phyloP scores from a whole-genome alignment of 495 filamentous ascomycete genomes.

The Zalerion maritima region DNA sequence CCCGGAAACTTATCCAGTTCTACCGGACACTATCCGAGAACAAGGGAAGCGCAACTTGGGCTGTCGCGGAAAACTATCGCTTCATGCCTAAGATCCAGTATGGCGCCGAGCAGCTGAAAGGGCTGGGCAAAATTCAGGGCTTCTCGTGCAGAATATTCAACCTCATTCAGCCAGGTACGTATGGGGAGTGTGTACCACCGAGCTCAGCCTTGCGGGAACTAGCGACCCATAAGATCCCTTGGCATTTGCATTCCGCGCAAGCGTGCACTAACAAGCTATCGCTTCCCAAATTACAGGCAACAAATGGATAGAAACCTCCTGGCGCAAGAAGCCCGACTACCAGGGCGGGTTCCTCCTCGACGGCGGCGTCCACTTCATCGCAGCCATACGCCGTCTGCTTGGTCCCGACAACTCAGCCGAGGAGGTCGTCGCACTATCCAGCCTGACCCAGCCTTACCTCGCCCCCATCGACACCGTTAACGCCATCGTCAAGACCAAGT shows the following conservation, averaged over 20 bases:
- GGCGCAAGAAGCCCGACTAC: conserved; percentile 57
- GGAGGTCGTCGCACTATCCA: conserved; percentile 42
- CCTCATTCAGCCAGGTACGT: conserved; percentile 35
- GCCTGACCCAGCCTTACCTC: conserved; percentile 44
- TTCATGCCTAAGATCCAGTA: conserved; percentile 44
- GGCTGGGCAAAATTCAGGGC: conserved; percentile 47
- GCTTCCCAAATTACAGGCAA: too few relatives aligned
- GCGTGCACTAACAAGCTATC: too few relatives aligned
- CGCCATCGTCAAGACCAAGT: conserved; percentile 42
- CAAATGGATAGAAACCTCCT: conserved; percentile 46
- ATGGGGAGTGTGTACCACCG: too few relatives aligned
- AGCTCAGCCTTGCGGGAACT: too few relatives aligned
- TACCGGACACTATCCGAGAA: conserved; percentile 35
- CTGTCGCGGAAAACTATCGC: conserved; percentile 65
- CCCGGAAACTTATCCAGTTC: conserved; percentile 45
- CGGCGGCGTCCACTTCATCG: conserved; percentile 60
- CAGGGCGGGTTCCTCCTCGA: conserved; percentile 71
- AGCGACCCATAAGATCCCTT: too few relatives aligned
- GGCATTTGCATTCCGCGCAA: too few relatives aligned
- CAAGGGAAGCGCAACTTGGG: conserved; percentile 33
- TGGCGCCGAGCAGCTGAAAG: conserved; percentile 39
- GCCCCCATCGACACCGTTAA: conserved; percentile 64
- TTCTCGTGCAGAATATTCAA: conserved; percentile 44
- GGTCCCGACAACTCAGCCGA: conserved; percentile 34
- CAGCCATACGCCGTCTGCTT: conserved; percentile 45